Percentiles rank a stretch among this genome's conserved stretches.
phyloP scores from a whole-genome alignment of 2,329 filamentous ascomycete genomes.

The Juglanconis oblonga region DNA sequence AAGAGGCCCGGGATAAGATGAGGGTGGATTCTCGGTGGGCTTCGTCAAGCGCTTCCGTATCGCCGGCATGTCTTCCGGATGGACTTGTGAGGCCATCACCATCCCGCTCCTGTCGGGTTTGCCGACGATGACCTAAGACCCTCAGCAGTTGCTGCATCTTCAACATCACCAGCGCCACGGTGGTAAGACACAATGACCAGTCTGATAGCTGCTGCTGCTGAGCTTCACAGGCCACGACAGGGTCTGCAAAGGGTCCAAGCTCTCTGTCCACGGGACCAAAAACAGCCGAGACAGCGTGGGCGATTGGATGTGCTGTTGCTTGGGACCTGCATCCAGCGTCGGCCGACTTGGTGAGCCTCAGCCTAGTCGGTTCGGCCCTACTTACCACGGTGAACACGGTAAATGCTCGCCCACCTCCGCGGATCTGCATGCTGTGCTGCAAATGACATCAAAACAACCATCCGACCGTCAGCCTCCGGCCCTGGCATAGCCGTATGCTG shows the following conservation, averaged over 20 bases:
- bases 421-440: conserved; percentile 10
- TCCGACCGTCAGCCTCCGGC: conserved; percentile 14
- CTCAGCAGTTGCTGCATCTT: no score
- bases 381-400: background rate
- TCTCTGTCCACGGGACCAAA: background rate
- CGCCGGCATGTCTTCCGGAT: background rate
- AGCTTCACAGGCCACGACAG: background rate
- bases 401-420: background rate
- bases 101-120: background rate
- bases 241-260: no score
- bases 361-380: conserved; percentile 4
- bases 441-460: conserved; percentile 10
- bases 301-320: no score
- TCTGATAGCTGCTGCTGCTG: background rate
- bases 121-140: background rate
- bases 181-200: background rate
- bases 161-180: background rate
- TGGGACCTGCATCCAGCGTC: background rate
- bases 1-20: conserved; percentile 2
- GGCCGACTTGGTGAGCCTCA: conserved; percentile 1
- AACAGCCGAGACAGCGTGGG: background rate
- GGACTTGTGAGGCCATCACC: background rate
- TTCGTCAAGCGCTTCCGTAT: background rate
- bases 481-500: conserved; percentile 10
- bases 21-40: conserved; percentile 6